phyloP scores from a whole-genome alignment of 78 protist genomes.

The Anaeramoeba flamelloides region DNA sequence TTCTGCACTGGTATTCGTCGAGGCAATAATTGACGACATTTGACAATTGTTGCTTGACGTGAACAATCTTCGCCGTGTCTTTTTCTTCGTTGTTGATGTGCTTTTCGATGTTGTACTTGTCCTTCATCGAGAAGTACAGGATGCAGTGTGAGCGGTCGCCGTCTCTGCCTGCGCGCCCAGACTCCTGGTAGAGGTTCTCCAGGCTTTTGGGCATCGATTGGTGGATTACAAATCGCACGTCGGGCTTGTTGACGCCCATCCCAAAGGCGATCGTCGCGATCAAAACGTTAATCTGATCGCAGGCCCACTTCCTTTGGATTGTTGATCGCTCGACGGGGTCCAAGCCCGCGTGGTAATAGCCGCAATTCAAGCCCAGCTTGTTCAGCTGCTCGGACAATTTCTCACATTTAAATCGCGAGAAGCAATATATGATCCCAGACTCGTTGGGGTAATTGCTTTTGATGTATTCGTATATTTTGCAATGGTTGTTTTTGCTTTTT shows the following conservation, averaged over 20 bases:
- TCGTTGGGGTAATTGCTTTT: conserved; percentile 5
- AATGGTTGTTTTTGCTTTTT: background rate
- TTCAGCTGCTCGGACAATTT: conserved; percentile 29
- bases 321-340: conserved; percentile 9
- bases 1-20: background rate
- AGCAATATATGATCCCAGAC: conserved; percentile 84
- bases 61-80: background rate
- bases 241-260: conserved; percentile 25
- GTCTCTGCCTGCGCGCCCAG: conserved; percentile 11
- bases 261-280: conserved; percentile 53
- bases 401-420: conserved; percentile 56
- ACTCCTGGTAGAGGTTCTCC: conserved; percentile 1
- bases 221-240: conserved; percentile 24
- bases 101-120: background rate
- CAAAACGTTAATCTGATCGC: conserved; percentile 11
- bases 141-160: conserved; percentile 1
- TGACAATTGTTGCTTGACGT: background rate
- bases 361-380: background rate
- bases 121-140: background rate
- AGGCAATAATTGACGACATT: background rate
- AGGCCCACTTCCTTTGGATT: conserved; percentile 16
- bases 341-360: conserved; percentile 31
- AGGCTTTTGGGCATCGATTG: conserved; percentile 7
- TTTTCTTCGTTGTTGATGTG: background rate
- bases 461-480: background rate